Base-by-base conservation (phyloP, 2,329 filamentous ascomycete genomes). In the Botrytis elliptica region DNA sequence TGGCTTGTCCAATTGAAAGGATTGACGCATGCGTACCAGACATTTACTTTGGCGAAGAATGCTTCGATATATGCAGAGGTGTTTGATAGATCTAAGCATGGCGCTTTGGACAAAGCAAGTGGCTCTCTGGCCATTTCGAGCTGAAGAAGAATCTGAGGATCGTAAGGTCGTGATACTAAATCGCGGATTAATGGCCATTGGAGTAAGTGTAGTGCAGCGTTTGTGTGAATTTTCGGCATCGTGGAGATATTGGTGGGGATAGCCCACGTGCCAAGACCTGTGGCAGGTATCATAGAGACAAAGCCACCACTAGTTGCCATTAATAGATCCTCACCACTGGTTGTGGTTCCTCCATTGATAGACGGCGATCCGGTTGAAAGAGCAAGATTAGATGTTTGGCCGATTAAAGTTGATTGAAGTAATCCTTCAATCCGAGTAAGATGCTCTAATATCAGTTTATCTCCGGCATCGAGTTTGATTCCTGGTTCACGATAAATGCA, bases 1-100 rank as follows among this genome's bases (percentile, higher is more conserved):
- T 94, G 91, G 74, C 87, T 89, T 60, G 88, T 86, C 93, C 93
- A 96, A 1, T 90, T 92, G 81, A 93, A 93, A 1, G 93, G 93
- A 80, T 94, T 95, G 49, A 96, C 92, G 78, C 92, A 94, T 16
- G 93, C 93, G 79, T 95, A 95, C 91, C 93, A 95, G 4, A 94
- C 87, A 77, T 95, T 95, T 74, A 94, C 93, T 60, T 91, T 87
- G 74, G 92, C 90, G 79, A 95, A 96, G 81, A 93, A 95, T 1
- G 93, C 91, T 79, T 92, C 90, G 59, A 93, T 91, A 81, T 94
- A 95, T 6, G 90, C 87, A 65, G 90, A 87, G 1, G 91, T 92
- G 80, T 94, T 93, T 63, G 91, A 91, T 62, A 95, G 83, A 81
- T 94, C 92, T 74, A 94, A 86, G 77, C 87, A 89, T 1, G 88